A percentile compares a stretch with the other conserved stretches of the same genome.
phyloP scores from a whole-genome alignment of 176 grass and related monocot species.

The Miscanthus lutarioriparius region DNA sequence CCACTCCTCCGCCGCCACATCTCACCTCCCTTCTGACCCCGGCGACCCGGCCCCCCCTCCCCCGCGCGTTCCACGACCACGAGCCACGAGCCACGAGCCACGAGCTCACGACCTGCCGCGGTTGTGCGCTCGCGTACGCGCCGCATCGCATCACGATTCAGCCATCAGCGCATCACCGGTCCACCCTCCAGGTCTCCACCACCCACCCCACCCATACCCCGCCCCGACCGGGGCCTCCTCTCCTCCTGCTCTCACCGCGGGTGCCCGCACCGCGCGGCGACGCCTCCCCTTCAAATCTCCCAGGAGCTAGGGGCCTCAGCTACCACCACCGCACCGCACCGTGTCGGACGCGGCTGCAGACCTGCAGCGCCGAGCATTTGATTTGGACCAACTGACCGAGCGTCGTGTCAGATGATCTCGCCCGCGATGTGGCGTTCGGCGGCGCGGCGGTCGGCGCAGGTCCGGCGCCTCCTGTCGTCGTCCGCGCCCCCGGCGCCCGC shows the following conservation, averaged over 20 bases:
- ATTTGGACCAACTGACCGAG: background rate
- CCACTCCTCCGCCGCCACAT: conserved; percentile 14
- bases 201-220: background rate
- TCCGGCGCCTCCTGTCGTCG: conserved; percentile 51
- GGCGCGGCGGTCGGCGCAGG: conserved; percentile 59
- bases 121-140: background rate
- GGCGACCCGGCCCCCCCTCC: background rate
- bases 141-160: background rate
- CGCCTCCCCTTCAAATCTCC: conserved; percentile 43
- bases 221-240: background rate
- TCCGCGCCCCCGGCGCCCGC: conserved; percentile 43
- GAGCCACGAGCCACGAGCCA: too few species aligned
- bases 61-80: background rate
- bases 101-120: background rate
- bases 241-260: conserved; percentile 28
- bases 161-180: background rate
- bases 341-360: background rate
- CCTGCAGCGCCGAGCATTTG: background rate
- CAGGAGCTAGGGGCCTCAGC: conserved; percentile 6
- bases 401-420: conserved; percentile 22
- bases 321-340: background rate
- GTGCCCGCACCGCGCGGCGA: conserved; percentile 39
- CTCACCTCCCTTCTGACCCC: conserved; percentile 11
- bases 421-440: conserved; percentile 63
- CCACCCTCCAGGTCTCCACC: background rate